These are phyloP conservation scores for Apostasia ramifera DNA, from an alignment of 106 monocot species.

Conservation along the genomic window DNA sequence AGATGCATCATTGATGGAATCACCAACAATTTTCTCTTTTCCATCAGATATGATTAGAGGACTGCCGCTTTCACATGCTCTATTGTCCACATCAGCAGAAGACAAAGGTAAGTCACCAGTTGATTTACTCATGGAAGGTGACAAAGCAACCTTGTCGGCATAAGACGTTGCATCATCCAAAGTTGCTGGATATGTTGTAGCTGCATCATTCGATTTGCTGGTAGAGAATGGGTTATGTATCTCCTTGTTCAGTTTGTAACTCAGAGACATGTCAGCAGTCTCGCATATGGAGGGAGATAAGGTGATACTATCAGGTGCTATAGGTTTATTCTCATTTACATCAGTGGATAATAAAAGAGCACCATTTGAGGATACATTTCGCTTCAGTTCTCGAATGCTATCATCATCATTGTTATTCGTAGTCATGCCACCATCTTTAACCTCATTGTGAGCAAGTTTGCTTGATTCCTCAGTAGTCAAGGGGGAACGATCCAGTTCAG, in stretches of 20 bases:
- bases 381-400: constrained; percentile 8
- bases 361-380: constrained; percentile 5
- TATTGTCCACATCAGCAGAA: constrained; percentile 10
- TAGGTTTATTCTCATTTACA: neutral
- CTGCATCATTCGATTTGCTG: neutral
- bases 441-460: constrained; percentile 4
- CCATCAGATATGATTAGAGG: constrained; percentile 5
- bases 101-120: constrained; percentile 3
- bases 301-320: neutral
- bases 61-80: constrained; percentile 2
- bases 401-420: constrained; percentile 7
- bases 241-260: neutral
- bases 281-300: neutral
- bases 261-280: neutral
- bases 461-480: constrained; percentile 2
- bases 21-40: constrained; percentile 8
- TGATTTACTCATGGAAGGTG: neutral
- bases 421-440: constrained; percentile 6
- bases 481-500: constrained; percentile 2
- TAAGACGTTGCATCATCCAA: constrained; percentile 6
- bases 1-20: constrained; percentile 8
- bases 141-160: constrained; percentile 6
- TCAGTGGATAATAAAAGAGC: constrained; percentile 4
- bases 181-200: neutral
- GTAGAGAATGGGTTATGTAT: neutral